Base-by-base conservation (phyloP, 306 rosid species). In the Coriaria nepalensis region DNA sequence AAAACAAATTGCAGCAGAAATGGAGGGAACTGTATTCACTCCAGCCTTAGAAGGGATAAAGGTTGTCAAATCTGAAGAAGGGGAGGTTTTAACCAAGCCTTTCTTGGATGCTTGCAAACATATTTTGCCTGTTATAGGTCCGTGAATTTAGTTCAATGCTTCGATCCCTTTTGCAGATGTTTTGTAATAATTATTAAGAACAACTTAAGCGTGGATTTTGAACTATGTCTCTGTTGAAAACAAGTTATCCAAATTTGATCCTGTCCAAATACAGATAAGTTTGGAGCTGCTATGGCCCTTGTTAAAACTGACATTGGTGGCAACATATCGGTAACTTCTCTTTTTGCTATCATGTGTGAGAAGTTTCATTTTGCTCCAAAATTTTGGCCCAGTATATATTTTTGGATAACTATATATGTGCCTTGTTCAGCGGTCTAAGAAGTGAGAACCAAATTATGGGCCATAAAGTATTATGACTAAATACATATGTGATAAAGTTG, bases 281-380 rank as follows among this genome's bases (percentile, higher is more conserved):
- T 92, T 65, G 98, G 98, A 75, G 87, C 98, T 67, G 78, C 98
- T 49, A 82, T 92, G 98, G 6, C 77, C 56, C 95, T 87, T 61
- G 92, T 82, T 50, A 86, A 82, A 59, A 38, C 73, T 52, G 96
- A 86, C 62, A 57, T 86, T n/a, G 94, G 96, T 46, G 96, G 96
- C 20, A 87, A 92, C 69, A 69, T 92, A 53, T 7, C 87, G 68
- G 98, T 92, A 67, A 14, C 78, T 36, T 46, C 29, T 20, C 29
- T 20, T 20, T 20, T 20, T 20, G 29, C 29, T 20, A 20, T 20
- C 29, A 20, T 20, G 29, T 20, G 29, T 20, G 29, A 20, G 29
- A 20, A 20, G 29, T n/a, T n/a, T n/a, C n/a, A n/a, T n/a, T n/a
- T n/a, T n/a, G n/a, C n/a, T n/a, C n/a, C n/a, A n/a, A n/a, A n/a